Evolutionary conservation across 805 yeast genomes (phyloP).

Genomic region (Metschnikowia hibisci): DNA sequence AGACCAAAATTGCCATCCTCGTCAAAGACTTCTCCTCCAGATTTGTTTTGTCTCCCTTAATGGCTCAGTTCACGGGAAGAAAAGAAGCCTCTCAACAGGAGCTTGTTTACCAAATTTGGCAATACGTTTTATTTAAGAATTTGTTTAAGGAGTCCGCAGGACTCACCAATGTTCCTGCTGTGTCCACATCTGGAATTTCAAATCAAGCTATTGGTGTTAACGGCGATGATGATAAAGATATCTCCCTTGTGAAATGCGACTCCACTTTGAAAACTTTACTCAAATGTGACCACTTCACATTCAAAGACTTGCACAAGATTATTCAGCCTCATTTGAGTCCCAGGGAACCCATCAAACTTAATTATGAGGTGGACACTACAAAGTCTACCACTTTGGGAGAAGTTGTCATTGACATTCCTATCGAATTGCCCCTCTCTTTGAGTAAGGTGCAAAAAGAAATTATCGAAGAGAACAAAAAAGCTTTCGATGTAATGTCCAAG

Average conservation of each 20-base stretch:
- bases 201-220: constrained; percentile 16
- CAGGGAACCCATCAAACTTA: constrained; percentile 71
- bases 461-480: constrained; percentile 33
- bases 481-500: constrained; percentile 41
- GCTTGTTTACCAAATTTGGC: constrained; percentile 74
- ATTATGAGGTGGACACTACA: constrained; percentile 73
- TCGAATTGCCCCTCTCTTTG: constrained; percentile 38
- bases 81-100: constrained; percentile 83
- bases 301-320: constrained; percentile 69
- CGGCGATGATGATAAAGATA: constrained; percentile 29
- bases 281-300: constrained; percentile 52
- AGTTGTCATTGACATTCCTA: constrained; percentile 64
- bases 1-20: constrained; percentile 65
- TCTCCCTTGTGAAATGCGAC: constrained; percentile 39
- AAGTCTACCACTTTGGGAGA: constrained; percentile 79
- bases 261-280: constrained; percentile 44
- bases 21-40: constrained; percentile 72
- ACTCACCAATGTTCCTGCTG: constrained; percentile 36
- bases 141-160: constrained; percentile 36
- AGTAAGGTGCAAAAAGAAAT: constrained; percentile 36
- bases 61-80: constrained; percentile 70
- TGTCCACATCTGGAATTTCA: constrained; percentile 24
- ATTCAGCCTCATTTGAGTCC: constrained; percentile 71
- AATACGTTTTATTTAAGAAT: constrained; percentile 66
- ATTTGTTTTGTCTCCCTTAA: constrained; percentile 56